Evolutionary conservation across 208 protist species (phyloP).

Genomic region (Leishmania martiniquensis): DNA sequence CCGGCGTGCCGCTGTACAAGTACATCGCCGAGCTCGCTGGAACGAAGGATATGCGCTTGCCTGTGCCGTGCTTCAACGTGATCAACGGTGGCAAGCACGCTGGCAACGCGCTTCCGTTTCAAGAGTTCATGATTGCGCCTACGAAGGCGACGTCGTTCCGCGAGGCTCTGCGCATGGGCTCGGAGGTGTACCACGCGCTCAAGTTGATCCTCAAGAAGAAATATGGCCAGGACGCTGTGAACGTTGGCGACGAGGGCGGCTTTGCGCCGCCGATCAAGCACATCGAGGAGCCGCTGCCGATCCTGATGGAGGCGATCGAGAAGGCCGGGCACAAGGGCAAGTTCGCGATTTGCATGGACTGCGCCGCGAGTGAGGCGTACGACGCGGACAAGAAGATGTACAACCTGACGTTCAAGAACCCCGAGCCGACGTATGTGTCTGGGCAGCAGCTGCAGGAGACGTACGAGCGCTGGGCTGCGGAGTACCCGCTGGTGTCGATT

Average conservation of each 20-base stretch:
- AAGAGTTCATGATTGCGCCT: slow-evolving; percentile 99
- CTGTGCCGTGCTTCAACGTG: slow-evolving; percentile 98
- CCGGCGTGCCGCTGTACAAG: slow-evolving; percentile 94
- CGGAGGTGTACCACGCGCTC: slow-evolving; percentile 98
- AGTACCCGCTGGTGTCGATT: slow-evolving; percentile 98
- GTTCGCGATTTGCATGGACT: slow-evolving; percentile 99
- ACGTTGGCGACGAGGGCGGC: slow-evolving; percentile 99
- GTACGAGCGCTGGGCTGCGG: slow-evolving; percentile 89
- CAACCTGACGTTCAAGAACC: slow-evolving; percentile 98
- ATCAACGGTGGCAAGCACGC: slow-evolving; percentile 99
- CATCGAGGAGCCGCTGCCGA: slow-evolving; percentile 97
- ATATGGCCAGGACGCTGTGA: slow-evolving; percentile 96
- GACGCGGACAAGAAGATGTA: slow-evolving; percentile 92
- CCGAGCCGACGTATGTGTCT: slow-evolving; percentile 75
- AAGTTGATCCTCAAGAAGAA: slow-evolving; percentile 96
- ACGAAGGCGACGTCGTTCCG: slow-evolving; percentile 94
- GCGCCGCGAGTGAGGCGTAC: slow-evolving; percentile 99
- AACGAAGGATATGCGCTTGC: slow-evolving; percentile 82
- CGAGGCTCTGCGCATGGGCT: slow-evolving; percentile 96
- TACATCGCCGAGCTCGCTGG: slow-evolving; percentile 96
- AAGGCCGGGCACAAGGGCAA: slow-evolving; percentile 94
- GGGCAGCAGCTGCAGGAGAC: slow-evolving; percentile 86
- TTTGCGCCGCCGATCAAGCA: slow-evolving; percentile 96
- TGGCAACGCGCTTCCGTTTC: slow-evolving; percentile 95
- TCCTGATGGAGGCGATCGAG: slow-evolving; percentile 97